Evolutionary conservation across 345 rosid genomes (phyloP).

Genomic region (Firmiana major): DNA sequence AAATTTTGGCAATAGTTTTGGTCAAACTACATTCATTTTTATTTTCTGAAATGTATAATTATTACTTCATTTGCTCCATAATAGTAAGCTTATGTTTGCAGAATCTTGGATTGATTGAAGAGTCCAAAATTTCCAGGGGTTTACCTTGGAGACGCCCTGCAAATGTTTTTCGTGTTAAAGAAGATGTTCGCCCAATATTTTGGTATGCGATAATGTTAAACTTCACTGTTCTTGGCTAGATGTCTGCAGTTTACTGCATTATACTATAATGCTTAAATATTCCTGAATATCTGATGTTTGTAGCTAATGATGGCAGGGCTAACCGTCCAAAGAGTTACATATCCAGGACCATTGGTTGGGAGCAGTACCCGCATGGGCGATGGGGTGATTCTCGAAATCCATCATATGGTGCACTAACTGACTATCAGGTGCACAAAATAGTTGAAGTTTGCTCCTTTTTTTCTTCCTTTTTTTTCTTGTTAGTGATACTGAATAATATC

Average conservation of each 20-base stretch:
- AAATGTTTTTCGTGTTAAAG: conserved; percentile 81
- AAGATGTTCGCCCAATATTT: conserved; percentile 95
- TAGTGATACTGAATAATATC: neutral
- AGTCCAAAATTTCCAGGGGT: conserved; percentile 68
- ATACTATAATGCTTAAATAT: neutral
- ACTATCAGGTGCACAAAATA: conserved; percentile 61
- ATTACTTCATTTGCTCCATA: neutral
- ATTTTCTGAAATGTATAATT: neutral
- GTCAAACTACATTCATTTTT: neutral
- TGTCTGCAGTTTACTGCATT: neutral
- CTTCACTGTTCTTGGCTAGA: neutral
- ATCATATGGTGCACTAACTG: conserved; percentile 77
- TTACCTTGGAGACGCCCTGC: conserved; percentile 96
- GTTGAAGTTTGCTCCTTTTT: neutral
- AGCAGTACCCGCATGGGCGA: conserved; percentile 80
- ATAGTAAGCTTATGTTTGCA: conserved; percentile 34
- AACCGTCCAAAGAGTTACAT: conserved; percentile 98
- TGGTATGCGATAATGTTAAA: conserved; percentile 46
- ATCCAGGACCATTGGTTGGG: conserved; percentile 88
- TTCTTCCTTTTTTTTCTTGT: neutral
- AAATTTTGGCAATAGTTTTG: neutral
- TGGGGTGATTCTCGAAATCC: conserved; percentile 94
- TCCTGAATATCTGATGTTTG: conserved; percentile 12
- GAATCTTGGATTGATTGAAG: conserved; percentile 96
- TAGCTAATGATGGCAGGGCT: conserved; percentile 58